Conservation (phyloP, 768 basidiomycete genomes). For the Filobasidium floriforme region DNA sequence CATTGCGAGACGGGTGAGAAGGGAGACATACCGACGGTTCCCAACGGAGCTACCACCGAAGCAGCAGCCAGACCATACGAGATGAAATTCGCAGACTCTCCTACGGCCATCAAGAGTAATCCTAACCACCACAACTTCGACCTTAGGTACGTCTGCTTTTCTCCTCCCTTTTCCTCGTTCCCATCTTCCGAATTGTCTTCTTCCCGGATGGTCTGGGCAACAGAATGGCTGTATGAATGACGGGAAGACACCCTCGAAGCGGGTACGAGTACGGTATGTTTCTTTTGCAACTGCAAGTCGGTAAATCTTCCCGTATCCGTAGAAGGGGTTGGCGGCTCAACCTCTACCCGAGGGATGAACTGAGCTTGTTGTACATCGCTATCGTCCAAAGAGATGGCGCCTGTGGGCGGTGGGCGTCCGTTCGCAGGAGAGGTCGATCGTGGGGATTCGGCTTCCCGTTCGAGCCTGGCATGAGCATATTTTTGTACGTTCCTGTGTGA, state of each 20-base stretch:
- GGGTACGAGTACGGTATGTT: neutral
- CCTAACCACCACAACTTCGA: constrained; percentile 90
- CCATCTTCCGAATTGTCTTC: neutral
- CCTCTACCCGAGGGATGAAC: constrained; percentile 1
- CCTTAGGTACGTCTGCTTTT: constrained; percentile 58
- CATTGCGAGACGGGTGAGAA: neutral
- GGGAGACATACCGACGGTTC: constrained; percentile 62
- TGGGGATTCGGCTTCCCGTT: neutral
- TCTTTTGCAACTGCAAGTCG: neutral
- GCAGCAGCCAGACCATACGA: constrained; percentile 49
- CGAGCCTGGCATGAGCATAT: constrained; percentile 68
- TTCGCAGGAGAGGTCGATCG: neutral
- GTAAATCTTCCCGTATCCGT: neutral
- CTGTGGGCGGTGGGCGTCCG: neutral
- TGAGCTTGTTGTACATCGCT: constrained; percentile 3
- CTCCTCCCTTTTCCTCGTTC: constrained; percentile 15
- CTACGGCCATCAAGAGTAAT: constrained; percentile 78
- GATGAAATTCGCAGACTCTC: constrained; percentile 77
- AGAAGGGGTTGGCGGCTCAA: neutral
- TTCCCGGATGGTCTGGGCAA: neutral
- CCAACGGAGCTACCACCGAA: constrained; percentile 74
- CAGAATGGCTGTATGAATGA: neutral
- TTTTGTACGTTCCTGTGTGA: constrained; percentile 67
- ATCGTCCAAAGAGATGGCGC: neutral
- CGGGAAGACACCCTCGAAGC: neutral